A percentile compares a stretch with the other conserved stretches of the same genome.
Conservation (phyloP, 1,284 basidiomycete genomes). For the Ganoderma boninense region DNA sequence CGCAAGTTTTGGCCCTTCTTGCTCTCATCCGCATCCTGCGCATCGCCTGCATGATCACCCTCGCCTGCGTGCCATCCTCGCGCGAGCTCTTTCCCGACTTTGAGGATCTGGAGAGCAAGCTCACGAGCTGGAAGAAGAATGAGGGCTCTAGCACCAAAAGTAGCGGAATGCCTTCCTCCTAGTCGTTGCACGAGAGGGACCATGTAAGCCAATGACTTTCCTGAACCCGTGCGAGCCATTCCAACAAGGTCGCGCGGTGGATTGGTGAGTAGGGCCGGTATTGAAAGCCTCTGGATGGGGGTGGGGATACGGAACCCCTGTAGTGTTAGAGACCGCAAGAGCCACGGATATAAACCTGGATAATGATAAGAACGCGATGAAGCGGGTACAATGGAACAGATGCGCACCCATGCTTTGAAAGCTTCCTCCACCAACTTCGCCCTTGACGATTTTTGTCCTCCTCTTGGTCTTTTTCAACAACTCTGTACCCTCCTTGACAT, state of each 20-base stretch:
- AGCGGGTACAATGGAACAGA: conserved; percentile 10
- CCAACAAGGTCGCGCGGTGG: conserved; percentile 96
- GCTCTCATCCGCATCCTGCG: conserved; percentile 58
- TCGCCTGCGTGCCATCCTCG: conserved; percentile 76
- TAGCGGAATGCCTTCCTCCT: conserved; percentile 80
- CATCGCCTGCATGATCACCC: conserved; percentile 73
- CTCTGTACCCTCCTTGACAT: conserved; percentile 75
- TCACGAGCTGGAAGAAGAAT: conserved; percentile 95
- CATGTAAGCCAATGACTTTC: conserved; percentile 97
- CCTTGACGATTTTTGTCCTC: conserved; percentile 62
- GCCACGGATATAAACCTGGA: conserved; percentile 84
- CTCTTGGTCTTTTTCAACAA: conserved; percentile 76
- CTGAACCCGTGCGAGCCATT: conserved; percentile 98
- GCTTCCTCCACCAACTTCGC: conserved; percentile 83
- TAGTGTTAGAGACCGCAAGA: conserved; percentile 88
- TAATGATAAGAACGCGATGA: conserved; percentile 1
- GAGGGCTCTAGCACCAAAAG: conserved; percentile 88
- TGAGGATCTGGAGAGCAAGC: conserved; percentile 92
- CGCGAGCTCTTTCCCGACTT: conserved; percentile 93
- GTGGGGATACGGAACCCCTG: conserved; percentile 96
- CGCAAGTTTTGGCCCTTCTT: conserved; percentile 77
- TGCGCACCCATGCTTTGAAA: conserved; percentile 88
- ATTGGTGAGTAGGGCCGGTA: conserved; percentile 85
- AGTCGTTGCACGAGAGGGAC: conserved; percentile 92
- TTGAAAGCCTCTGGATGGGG: conserved; percentile 93